Conservation (phyloP, 192 early-diverging fungal species). For the Coemansia sp. region DNA sequence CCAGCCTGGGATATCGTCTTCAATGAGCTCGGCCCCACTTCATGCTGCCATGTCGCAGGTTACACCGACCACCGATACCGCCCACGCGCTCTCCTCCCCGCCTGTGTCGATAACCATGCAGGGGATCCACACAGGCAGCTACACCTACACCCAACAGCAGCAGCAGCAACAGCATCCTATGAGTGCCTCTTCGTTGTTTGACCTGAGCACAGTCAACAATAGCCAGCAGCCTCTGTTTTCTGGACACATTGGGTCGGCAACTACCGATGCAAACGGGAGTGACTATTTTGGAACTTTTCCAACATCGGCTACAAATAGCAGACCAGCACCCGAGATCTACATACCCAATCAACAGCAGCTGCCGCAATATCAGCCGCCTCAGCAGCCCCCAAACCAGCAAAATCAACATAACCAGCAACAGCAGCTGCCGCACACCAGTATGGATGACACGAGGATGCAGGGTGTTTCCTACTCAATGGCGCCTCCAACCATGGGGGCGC, state of each 20-base stretch:
- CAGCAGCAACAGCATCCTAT: not conserved
- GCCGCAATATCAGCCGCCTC: no score
- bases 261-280: conserved; percentile 1
- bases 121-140: not conserved
- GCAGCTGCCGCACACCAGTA: not conserved
- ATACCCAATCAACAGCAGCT: no score
- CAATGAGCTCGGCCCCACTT: not conserved
- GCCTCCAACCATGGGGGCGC: conserved; percentile 3
- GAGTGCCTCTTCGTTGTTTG: not conserved
- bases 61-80: not conserved
- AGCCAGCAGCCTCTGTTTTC: conserved; percentile 1
- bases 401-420: not conserved
- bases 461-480: conserved; percentile 1
- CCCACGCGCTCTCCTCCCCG: not conserved
- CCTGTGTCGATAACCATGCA: not conserved
- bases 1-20: not conserved
- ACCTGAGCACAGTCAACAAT: not conserved
- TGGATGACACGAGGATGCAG: not conserved
- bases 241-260: not conserved
- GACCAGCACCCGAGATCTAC: no score
- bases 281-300: conserved; percentile 9
- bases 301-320: no score
- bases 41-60: not conserved
- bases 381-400: no score
- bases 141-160: not conserved